A percentile compares a stretch with the other conserved stretches of the same genome.
phyloP scores from a whole-genome alignment of 2,329 filamentous ascomycete genomes.

The Ophiognomonia clavigignenti-juglandacearum region DNA sequence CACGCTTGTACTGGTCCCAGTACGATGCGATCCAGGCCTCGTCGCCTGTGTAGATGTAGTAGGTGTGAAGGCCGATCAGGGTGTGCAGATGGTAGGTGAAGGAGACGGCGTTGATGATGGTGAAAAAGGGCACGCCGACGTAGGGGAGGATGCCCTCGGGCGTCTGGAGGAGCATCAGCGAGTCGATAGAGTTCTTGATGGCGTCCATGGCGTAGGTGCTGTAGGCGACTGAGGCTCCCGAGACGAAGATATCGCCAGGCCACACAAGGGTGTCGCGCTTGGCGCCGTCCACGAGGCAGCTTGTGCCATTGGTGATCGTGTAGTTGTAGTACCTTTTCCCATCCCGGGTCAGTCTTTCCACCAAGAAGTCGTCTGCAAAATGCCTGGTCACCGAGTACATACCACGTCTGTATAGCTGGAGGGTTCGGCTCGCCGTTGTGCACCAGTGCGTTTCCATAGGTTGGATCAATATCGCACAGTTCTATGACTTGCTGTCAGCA shows the following conservation, averaged over 20 bases:
- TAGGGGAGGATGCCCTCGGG: slow-evolving; percentile 35
- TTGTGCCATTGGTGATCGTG: slow-evolving; percentile 25
- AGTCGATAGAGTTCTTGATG: slow-evolving; percentile 44
- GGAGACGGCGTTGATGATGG: slow-evolving; percentile 21
- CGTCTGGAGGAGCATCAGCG: slow-evolving; percentile 41
- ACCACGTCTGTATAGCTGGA: slow-evolving; percentile 8
- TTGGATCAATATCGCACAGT: slow-evolving; percentile 30
- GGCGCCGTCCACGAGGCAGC: slow-evolving; percentile 45
- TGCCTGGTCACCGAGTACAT: no score
- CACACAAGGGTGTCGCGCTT: slow-evolving; percentile 57
- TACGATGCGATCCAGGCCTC: slow-evolving; percentile 38
- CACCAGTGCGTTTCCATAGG: slow-evolving; percentile 28
- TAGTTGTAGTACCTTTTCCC: slow-evolving; percentile 28
- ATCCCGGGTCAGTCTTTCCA: background rate
- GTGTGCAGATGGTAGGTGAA: slow-evolving; percentile 57
- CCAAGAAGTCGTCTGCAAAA: no score
- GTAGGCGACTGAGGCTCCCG: slow-evolving; percentile 48
- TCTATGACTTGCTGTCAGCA: slow-evolving; percentile 19
- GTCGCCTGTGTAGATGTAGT: slow-evolving; percentile 51
- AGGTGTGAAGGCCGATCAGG: slow-evolving; percentile 54
- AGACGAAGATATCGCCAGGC: slow-evolving; percentile 58
- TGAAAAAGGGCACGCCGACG: slow-evolving; percentile 39
- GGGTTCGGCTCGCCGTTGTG: slow-evolving; percentile 22
- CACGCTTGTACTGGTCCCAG: slow-evolving; percentile 44
- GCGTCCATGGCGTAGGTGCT: slow-evolving; percentile 48